Evolutionary conservation across 1,139 yeast genomes (phyloP).

Genomic region (Suhomyces guaymorum): DNA sequence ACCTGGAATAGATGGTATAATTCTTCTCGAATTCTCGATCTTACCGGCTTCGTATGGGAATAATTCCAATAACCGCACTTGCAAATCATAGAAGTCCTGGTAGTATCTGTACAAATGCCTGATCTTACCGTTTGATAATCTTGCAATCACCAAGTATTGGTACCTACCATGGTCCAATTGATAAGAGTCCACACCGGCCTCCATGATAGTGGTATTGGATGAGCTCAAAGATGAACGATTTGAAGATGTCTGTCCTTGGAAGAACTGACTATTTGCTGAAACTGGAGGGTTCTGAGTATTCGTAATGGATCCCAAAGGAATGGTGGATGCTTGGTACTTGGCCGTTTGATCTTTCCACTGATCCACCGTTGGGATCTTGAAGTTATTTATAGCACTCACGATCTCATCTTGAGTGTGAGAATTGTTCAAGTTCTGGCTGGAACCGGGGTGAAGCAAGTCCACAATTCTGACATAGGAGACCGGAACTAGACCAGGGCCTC

Average conservation of each 20-base stretch:
- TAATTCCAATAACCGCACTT: conserved; percentile 75
- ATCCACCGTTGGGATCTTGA: conserved; percentile 85
- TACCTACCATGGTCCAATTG: conserved; percentile 84
- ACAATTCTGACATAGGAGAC: conserved; percentile 85
- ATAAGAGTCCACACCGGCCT: conserved; percentile 79
- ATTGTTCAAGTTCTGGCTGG: conserved; percentile 25
- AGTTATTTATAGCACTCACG: conserved; percentile 48
- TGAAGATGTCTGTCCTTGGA: conserved; percentile 30
- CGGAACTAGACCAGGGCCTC: conserved; percentile 97
- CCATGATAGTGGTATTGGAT: conserved; percentile 41
- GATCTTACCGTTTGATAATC: conserved; percentile 64
- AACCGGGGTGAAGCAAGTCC: conserved; percentile 57
- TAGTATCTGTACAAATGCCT: conserved; percentile 84
- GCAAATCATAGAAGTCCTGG: conserved; percentile 95
- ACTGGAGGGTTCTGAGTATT: conserved; percentile 27
- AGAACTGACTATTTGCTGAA: conserved; percentile 43
- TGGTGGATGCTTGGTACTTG: conserved; percentile 87
- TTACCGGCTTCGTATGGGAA: conserved; percentile 95
- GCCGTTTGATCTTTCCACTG: conserved; percentile 95
- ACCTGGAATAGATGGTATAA: conserved; percentile 93
- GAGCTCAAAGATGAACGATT: conserved; percentile 38
- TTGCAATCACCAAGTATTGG: conserved; percentile 79
- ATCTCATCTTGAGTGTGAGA: conserved; percentile 27
- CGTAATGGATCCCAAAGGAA: conserved; percentile 63
- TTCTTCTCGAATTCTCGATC: conserved; percentile 67